phyloP scores from a whole-genome alignment of 2,329 filamentous ascomycete genomes.

The Geosmithia putterillii region DNA sequence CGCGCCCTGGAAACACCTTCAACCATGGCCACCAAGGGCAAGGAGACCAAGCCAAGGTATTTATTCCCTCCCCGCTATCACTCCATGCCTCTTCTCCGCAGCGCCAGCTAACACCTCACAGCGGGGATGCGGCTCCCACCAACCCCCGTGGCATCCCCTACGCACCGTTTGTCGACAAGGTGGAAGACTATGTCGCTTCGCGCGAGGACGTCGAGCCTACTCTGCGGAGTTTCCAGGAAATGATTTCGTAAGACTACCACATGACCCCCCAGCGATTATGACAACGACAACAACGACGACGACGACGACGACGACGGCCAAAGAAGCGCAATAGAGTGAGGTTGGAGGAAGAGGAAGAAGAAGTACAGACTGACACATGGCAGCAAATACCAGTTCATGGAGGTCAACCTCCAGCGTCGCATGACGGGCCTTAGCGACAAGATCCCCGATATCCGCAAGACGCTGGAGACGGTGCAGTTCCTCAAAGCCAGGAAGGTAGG shows the following conservation, averaged over 20 bases:
- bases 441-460: conserved; percentile 95
- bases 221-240: conserved; percentile 77
- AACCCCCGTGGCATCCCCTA: conserved; percentile 76
- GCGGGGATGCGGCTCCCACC: conserved; percentile 44
- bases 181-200: conserved; percentile 76
- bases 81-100: conserved; percentile 2
- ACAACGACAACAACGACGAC: conserved; percentile 1
- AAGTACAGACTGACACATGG: conserved; percentile 14
- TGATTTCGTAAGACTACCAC: conserved; percentile 65
- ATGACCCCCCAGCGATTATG: neutral
- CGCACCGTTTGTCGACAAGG: conserved; percentile 77
- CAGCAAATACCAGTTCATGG: conserved; percentile 99
- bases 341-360: too few relatives aligned
- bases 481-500: conserved; percentile 61
- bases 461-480: conserved; percentile 81
- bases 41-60: conserved; percentile 21
- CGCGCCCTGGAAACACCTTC: conserved; percentile 1
- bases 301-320: neutral
- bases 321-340: neutral
- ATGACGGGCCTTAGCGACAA: conserved; percentile 79
- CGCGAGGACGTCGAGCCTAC: conserved; percentile 70
- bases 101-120: too few relatives aligned
- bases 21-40: conserved; percentile 28
- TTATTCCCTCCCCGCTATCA: neutral
- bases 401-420: conserved; percentile 79